phyloP scores from a whole-genome alignment of 2,329 filamentous ascomycete genomes.

The Pseudogymnoascus sp. region DNA sequence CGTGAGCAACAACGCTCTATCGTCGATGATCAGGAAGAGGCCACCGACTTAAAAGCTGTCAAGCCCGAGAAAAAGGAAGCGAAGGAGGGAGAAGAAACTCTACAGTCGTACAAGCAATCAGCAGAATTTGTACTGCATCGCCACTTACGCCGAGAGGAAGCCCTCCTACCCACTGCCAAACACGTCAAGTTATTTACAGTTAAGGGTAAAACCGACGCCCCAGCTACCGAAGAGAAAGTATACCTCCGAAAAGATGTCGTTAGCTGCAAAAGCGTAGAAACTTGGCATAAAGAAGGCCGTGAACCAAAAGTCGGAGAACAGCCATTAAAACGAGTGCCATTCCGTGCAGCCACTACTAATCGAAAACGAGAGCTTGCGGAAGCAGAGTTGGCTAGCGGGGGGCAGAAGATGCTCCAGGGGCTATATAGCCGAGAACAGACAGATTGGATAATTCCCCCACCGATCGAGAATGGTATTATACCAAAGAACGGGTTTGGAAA shows the following conservation, averaged over 20 bases:
- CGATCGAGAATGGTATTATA: constrained; percentile 76
- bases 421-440: constrained; percentile 81
- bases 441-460: constrained; percentile 87
- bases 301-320: constrained; percentile 61
- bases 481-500: constrained; percentile 95
- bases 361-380: constrained; percentile 85
- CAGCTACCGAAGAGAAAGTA: constrained; percentile 70
- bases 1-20: constrained; percentile 49
- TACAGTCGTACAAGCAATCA: constrained; percentile 83
- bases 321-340: constrained; percentile 80
- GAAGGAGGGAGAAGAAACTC: constrained; percentile 68
- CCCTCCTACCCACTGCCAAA: constrained; percentile 59
- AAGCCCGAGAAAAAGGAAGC: constrained; percentile 65
- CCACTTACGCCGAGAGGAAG: constrained; percentile 87
- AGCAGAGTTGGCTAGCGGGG: constrained; percentile 62
- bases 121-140: constrained; percentile 77
- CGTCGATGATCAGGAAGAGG: constrained; percentile 72
- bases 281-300: constrained; percentile 95
- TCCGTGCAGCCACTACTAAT: constrained; percentile 82
- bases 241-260: constrained; percentile 74
- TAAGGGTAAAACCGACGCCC: constrained; percentile 64
- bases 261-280: constrained; percentile 82
- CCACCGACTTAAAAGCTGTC: constrained; percentile 65
- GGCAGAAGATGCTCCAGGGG: constrained; percentile 78
- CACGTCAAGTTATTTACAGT: constrained; percentile 68